Evolutionary conservation across 1,284 basidiomycete species (phyloP).

Genomic region (Fomes fomentarius): DNA sequence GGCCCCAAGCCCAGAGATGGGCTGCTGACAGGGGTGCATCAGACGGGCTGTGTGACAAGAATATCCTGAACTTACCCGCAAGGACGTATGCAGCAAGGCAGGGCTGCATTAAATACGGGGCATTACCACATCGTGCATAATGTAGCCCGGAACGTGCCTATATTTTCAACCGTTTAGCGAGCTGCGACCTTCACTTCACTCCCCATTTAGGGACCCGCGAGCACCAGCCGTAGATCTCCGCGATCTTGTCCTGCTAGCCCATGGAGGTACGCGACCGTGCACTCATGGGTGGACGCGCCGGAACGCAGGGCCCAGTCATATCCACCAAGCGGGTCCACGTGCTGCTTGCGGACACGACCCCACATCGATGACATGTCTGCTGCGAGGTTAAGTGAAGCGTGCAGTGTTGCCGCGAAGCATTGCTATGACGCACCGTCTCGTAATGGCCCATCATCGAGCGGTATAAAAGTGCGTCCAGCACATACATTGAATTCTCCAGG

Average conservation of each 20-base stretch:
- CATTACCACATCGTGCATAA: neutral
- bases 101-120: neutral
- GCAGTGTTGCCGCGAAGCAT: conserved; percentile 7
- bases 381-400: conserved; percentile 15
- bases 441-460: neutral
- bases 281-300: neutral
- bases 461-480: conserved; percentile 5
- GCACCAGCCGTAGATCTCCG: neutral
- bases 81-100: neutral
- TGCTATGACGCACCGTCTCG: conserved; percentile 7
- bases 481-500: too few species aligned
- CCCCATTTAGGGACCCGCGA: neutral
- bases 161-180: conserved; percentile 20
- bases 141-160: conserved; percentile 17
- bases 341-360: conserved; percentile 14
- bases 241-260: neutral
- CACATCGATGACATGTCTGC: conserved; percentile 16
- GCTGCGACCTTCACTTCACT: neutral
- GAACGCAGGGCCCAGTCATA: neutral
- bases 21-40: conserved; percentile 1
- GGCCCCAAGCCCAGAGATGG: neutral
- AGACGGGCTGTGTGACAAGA: neutral
- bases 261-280: too few species aligned
- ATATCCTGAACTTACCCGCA: neutral
- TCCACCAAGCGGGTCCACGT: conserved; percentile 4